A percentile compares a stretch with the other conserved stretches of the same genome.
Evolutionary conservation across 164 flowering plant species (phyloP).

Genomic region (Tinospora cordifolia): DNA sequence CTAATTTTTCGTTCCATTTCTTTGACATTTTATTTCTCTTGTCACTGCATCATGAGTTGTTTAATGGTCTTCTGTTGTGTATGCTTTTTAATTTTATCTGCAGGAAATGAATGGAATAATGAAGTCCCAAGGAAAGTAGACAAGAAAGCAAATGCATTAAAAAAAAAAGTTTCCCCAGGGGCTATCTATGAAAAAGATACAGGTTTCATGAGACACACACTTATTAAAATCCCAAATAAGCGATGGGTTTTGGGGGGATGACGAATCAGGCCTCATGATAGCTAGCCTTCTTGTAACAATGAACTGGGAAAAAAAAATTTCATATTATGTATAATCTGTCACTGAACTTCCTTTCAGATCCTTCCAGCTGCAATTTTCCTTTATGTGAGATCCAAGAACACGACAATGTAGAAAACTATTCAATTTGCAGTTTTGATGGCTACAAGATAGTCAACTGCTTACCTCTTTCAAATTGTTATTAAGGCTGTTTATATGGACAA

Average conservation of each 20-base stretch:
- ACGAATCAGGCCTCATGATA: too few species aligned
- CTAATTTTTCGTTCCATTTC: neutral
- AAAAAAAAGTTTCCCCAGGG: conserved; percentile 3
- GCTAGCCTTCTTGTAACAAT: conserved; percentile 5
- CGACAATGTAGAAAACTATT: too few species aligned
- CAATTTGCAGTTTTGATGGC: too few species aligned
- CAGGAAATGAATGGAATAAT: conserved; percentile 20
- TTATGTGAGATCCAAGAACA: too few species aligned
- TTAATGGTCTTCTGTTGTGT: neutral
- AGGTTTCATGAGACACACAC: conserved; percentile 8
- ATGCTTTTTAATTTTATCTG: conserved; percentile 6
- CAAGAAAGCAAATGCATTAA: neutral
- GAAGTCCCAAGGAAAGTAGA: neutral
- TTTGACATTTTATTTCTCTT: neutral
- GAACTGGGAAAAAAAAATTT: too few species aligned
- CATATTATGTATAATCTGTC: too few species aligned
- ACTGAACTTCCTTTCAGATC: too few species aligned
- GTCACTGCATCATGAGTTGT: neutral
- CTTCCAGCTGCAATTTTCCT: too few species aligned
- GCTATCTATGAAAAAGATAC: neutral
- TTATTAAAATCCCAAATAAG: conserved; percentile 10
- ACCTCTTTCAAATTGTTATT: too few species aligned
- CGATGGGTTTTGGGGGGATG: neutral
- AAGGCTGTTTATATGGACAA: too few species aligned
- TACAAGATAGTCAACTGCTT: too few species aligned